A percentile compares a stretch with the other conserved stretches of the same genome.
Conservation (phyloP, 2,329 filamentous ascomycete genomes). For the Botryotinia narcissicola region DNA sequence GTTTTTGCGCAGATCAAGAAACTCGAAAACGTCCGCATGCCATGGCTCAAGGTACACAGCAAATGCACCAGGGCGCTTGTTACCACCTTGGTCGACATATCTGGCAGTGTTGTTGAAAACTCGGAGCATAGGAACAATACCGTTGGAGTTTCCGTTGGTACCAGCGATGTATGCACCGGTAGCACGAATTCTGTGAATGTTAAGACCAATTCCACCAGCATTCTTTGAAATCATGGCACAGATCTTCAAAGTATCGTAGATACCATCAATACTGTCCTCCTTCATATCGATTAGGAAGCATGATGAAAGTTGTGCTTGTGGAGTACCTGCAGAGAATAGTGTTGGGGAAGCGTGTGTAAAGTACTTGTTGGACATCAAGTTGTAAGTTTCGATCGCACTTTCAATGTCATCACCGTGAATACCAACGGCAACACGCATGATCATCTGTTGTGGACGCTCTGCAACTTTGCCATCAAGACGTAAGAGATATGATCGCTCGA, state of each 20-base stretch:
- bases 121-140: conserved; percentile 94
- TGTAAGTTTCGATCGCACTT: conserved; percentile 94
- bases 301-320: conserved; percentile 89
- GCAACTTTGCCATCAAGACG: conserved; percentile 95
- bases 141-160: conserved; percentile 97
- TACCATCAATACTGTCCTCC: conserved; percentile 98
- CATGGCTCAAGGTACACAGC: conserved; percentile 99
- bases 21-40: conserved; percentile 97
- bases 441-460: conserved; percentile 98
- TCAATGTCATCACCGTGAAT: conserved; percentile 96
- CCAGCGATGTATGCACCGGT: conserved; percentile 98
- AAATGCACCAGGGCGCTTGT: conserved; percentile 98
- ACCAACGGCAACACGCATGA: conserved; percentile 97
- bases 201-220: conserved; percentile 94
- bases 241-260: conserved; percentile 98
- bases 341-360: conserved; percentile 98
- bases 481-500: conserved; percentile 95
- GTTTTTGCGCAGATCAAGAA: conserved; percentile 97
- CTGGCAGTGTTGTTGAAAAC: conserved; percentile 99
- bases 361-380: conserved; percentile 97
- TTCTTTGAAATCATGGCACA: conserved; percentile 99
- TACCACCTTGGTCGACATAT: conserved; percentile 98
- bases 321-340: conserved; percentile 96
- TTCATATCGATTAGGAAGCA: conserved; percentile 99
- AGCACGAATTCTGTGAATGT: conserved; percentile 93